Evolutionary conservation across 1,139 yeast species (phyloP), one percentile per base, ranked within the genome.

Genomic region (Chernovozyma aurita): DNA sequence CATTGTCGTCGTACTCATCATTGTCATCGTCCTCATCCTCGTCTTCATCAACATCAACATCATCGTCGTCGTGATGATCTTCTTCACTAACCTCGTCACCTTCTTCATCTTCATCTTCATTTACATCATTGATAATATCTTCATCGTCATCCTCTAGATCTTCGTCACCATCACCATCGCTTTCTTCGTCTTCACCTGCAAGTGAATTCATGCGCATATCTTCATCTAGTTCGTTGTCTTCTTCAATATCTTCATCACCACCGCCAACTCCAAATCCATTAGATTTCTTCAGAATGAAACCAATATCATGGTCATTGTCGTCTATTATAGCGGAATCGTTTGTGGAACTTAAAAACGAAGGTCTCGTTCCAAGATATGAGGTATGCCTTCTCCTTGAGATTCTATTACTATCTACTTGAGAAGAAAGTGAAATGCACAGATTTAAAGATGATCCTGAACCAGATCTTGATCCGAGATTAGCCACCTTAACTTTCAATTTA

Each of bases 301-400:
- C n/a, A n/a, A n/a, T n/a, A 15, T 33, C 43, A 7, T 33, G 33
- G 18, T 30, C 38, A 22, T 40, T 42, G 18, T 33, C 36, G 9
- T 17, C 42, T 11, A 37, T 39, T 3, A 42, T 34, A 15, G 41
- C 45, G 18, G 41, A 31, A 17, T 41, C 49, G 20, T 25, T 27
- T n/a, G 22, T 24, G 12, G 41, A 24, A 13, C 29, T 27, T 11
- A 42, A 30, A 31, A 61, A 53, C 2, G 42, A 37, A 12, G 70
- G 68, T 31, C 65, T 43, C 4, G 50, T 47, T 4, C 54, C 42
- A 30, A 61, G 60, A 40, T 59, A 57, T 6, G 66, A 55, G 1
- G 70, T 63, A 42, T 64, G 69, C 40, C 71, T 50, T 41, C 69
- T 45, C 32, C 36, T 28, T 3, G 17, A 6, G 3, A 22, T 7